Conservation (phyloP, 441 rosid genomes). For the Populus trichocarpa region DNA sequence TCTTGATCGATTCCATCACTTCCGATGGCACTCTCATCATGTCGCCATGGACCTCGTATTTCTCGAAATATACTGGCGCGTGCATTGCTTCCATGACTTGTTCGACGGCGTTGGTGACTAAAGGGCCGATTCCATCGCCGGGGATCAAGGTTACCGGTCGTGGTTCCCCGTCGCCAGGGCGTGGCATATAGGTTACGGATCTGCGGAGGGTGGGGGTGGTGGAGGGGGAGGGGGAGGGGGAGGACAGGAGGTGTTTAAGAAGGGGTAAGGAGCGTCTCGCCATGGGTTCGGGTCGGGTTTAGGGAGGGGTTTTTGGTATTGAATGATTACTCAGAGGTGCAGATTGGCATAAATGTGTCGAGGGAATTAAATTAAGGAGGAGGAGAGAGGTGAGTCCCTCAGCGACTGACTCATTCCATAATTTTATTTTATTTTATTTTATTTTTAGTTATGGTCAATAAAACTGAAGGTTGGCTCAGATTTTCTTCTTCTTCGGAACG, state of each 20-base stretch:
- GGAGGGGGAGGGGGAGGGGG: neutral
- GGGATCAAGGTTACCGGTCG: slow-evolving; percentile 80
- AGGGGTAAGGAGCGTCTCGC: slow-evolving; percentile 29
- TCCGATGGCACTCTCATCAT: slow-evolving; percentile 77
- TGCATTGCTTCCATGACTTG: slow-evolving; percentile 96
- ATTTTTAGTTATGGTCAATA: neutral
- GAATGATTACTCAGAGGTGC: neutral
- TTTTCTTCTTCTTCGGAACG: neutral
- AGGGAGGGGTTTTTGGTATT: neutral
- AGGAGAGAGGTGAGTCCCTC: neutral
- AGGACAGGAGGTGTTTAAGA: slow-evolving; percentile 12
- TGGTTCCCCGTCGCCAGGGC: slow-evolving; percentile 9
- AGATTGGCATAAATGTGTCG: neutral
- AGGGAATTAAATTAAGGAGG: neutral
- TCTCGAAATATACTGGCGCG: slow-evolving; percentile 91
- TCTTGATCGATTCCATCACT: slow-evolving; percentile 79
- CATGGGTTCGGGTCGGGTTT: slow-evolving; percentile 15
- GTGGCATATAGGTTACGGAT: slow-evolving; percentile 64
- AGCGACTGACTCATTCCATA: neutral
- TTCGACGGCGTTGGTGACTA: slow-evolving; percentile 82
- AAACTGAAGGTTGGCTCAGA: neutral
- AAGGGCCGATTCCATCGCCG: slow-evolving; percentile 80
- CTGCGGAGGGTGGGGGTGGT: slow-evolving; percentile 29
- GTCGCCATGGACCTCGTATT: slow-evolving; percentile 79
- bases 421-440: too few relatives aligned